These are phyloP conservation scores for Candida jianshihensis DNA, from an alignment of 805 yeast genomes.

Conservation along the genomic window DNA sequence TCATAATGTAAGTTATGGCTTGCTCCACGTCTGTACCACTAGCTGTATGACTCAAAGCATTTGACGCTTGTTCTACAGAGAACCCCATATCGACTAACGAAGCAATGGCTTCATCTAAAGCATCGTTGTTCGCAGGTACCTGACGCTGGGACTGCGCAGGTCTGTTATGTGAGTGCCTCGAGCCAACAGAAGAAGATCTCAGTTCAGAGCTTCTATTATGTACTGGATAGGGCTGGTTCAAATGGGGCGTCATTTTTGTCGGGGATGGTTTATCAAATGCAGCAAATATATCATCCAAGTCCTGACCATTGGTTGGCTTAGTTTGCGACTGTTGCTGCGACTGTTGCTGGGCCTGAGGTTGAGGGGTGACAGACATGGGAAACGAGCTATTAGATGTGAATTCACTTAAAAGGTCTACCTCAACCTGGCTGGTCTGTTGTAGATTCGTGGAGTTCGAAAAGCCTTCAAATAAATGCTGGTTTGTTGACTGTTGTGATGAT, in stretches of 20 bases:
- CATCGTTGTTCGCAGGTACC: slow-evolving; percentile 9
- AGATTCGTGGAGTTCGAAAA: slow-evolving; percentile 5
- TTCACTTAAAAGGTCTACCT: too few relatives aligned
- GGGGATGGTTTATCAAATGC: slow-evolving; percentile 21
- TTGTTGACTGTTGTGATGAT: slow-evolving; percentile 1
- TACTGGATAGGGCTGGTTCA: too few relatives aligned
- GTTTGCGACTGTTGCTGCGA: slow-evolving; percentile 1
- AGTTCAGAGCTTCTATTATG: slow-evolving; percentile 4
- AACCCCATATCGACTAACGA: slow-evolving; percentile 80
- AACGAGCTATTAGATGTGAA: too few relatives aligned
- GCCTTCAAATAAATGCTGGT: slow-evolving; percentile 18
- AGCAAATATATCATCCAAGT: slow-evolving; percentile 26
- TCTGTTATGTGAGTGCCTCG: too few relatives aligned
- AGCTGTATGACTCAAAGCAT: slow-evolving; percentile 47
- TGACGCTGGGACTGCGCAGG: slow-evolving; percentile 1
- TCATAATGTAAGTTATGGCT: slow-evolving; percentile 64
- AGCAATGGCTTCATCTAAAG: slow-evolving; percentile 48
- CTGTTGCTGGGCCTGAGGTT: slow-evolving; percentile 1
- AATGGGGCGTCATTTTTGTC: too few relatives aligned
- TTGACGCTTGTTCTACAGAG: slow-evolving; percentile 47
- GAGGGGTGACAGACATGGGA: slow-evolving; percentile 1
- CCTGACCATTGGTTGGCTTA: slow-evolving; percentile 10
- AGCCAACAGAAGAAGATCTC: too few relatives aligned
- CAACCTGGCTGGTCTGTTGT: neutral
- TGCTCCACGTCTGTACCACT: slow-evolving; percentile 51